Percentiles rank a stretch among this genome's conserved stretches.
Evolutionary conservation across 768 basidiomycete genomes (phyloP).

Genomic region (Serendipita vermifera): DNA sequence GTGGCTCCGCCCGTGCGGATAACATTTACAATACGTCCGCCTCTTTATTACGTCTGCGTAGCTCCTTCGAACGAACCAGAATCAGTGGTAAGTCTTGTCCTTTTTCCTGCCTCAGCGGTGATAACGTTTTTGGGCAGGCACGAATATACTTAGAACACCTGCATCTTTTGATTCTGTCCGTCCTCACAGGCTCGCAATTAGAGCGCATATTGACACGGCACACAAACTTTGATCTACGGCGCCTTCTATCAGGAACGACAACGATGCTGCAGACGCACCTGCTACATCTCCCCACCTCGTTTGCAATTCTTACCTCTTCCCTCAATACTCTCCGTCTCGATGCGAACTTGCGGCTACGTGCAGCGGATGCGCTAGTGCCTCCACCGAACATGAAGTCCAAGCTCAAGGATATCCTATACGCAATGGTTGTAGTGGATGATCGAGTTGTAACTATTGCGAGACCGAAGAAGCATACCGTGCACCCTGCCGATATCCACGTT

Average conservation of each 20-base stretch:
- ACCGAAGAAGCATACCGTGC: constrained; percentile 88
- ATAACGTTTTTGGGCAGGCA: constrained; percentile 40
- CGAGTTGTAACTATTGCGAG: constrained; percentile 76
- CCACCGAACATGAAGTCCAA: constrained; percentile 54
- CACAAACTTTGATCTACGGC: constrained; percentile 80
- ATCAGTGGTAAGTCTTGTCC: constrained; percentile 59
- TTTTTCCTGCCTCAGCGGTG: neutral
- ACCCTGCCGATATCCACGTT: constrained; percentile 81
- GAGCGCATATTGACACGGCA: constrained; percentile 75
- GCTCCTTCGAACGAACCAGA: constrained; percentile 95
- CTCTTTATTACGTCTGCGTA: constrained; percentile 83
- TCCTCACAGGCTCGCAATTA: constrained; percentile 76
- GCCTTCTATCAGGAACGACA: constrained; percentile 69
- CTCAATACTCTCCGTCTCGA: constrained; percentile 72
- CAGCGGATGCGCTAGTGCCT: constrained; percentile 74
- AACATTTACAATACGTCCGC: constrained; percentile 72
- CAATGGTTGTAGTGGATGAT: constrained; percentile 67
- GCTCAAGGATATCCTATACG: constrained; percentile 74
- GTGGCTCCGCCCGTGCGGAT: constrained; percentile 74
- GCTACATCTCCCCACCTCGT: constrained; percentile 55
- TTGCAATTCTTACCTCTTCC: constrained; percentile 70
- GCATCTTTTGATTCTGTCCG: constrained; percentile 83
- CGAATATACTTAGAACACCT: constrained; percentile 90
- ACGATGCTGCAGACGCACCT: constrained; percentile 64
- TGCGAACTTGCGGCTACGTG: constrained; percentile 48